Base-by-base conservation (phyloP, 768 basidiomycete genomes). In the Cyclocybe aegerita region DNA sequence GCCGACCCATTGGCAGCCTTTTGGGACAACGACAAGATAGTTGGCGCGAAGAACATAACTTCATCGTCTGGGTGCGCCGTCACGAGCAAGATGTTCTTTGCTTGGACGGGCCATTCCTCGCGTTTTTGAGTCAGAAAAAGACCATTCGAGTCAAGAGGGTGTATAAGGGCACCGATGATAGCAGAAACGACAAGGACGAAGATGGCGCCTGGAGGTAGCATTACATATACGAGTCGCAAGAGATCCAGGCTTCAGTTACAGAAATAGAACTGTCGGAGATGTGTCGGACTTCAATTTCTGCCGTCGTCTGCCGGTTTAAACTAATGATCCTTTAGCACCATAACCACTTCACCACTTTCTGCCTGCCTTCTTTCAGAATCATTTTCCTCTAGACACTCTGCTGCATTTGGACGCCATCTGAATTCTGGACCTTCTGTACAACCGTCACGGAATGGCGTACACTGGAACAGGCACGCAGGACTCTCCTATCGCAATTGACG, bases 41-140 rank as follows among this genome's bases (percentile, higher is more conserved):
- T 93, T 0, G 94, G 94, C 3, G 85, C 84, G 65, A 98, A 98
- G 76, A 98, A 98, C 78, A 95, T 81, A 65, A 84, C 85, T 70
- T 97, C 94, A 64, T 98, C 94, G 63, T 97, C 94, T 2, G 94
- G 94, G 64, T 98, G 94, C 23, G 94, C 93, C 0, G 94, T 96
- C 39, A 98, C 66, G 3, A 97, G 65, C 34, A 93, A 72, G 32
- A 90, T 63, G 34, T 67, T 67, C 39, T 63, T 62, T 30, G 65
- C 65, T 42, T 58, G 32, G 32, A 53, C 43, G 31, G 46, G 48
- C 14, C 34, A 31, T 35, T 60, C 45, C 40, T 43, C 38, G 47
- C 46, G 44, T 39, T 55, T 57, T 42, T 56, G 57, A 56, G 64
- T 50, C 11, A 56, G 59, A 29, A 60, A 65, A 11, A 42, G 54